Evolutionary conservation across 139 green algal genomes (phyloP).

Genomic region (Picochlorum sp.): DNA sequence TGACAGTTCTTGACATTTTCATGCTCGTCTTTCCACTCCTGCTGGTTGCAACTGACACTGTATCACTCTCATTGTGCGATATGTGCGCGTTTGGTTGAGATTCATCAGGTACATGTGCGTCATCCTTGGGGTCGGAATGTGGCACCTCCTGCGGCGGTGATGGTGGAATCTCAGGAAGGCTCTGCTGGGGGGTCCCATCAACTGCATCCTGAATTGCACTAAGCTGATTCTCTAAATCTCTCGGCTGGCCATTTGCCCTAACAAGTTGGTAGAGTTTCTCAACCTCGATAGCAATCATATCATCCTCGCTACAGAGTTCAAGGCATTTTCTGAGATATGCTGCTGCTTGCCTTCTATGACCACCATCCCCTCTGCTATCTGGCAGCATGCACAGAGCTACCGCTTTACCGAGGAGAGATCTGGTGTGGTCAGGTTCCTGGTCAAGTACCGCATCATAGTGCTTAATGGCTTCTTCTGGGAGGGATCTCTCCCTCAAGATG

Average conservation of each 20-base stretch:
- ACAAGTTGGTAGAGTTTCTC: background rate
- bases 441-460: background rate
- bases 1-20: too few relatives aligned
- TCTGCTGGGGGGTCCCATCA: background rate
- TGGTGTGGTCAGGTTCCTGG: slow-evolving; percentile 4
- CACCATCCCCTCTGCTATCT: background rate
- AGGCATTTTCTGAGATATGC: background rate
- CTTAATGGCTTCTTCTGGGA: background rate
- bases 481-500: background rate
- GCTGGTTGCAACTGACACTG: too few relatives aligned
- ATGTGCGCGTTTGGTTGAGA: too few relatives aligned
- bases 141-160: background rate
- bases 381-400: slow-evolving; percentile 1
- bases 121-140: too few relatives aligned
- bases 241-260: background rate
- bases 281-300: background rate
- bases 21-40: too few relatives aligned
- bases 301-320: slow-evolving; percentile 4
- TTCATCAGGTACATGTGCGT: too few relatives aligned
- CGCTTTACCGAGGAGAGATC: background rate
- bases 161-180: background rate
- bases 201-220: slow-evolving; percentile 2
- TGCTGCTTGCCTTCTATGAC: background rate
- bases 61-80: too few relatives aligned
- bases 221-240: background rate